Evolutionary conservation across 306 rosid genomes (phyloP), one percentile per base, ranked within the genome.

Genomic region (Mimosa bimucronata): DNA sequence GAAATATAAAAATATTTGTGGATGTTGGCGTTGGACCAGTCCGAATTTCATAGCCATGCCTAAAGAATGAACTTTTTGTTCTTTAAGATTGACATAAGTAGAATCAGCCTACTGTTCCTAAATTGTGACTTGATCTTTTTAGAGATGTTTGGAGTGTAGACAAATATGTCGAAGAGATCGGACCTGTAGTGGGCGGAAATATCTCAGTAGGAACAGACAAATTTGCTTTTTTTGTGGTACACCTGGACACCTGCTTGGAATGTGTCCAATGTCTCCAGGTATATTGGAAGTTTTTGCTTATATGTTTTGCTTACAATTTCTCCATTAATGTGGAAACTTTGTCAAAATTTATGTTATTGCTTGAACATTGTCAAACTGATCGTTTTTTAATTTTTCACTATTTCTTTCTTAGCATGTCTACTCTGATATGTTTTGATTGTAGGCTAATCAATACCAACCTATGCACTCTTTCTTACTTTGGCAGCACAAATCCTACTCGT

Each of bases 151-250:
- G 67, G 67, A 5, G 67, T 61, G 67, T 61, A 0, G 38, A 61
- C 40, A 28, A 61, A 13, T 61, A 26, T 28, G 66, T 60, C 66
- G 4, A 14, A 6, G n/a, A 0, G 67, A 5, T 9, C 34, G 26
- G n/a, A 13, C 16, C 13, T 61, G 67, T 14, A 4, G 19, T 26
- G 9, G 38, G 38, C 18, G 0, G 8, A 60, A 1, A 12, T 1
- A 2, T 28, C 72, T 68, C 57, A 68, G 64, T 4, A 28, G 0
- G 14, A 1, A 41, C 37, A 77, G 46, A 67, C 91, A 86, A 71
- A 5, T 93, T 42, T 95, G 99, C 87, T 93, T 90, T 83, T 93
- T 90, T 67, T 95, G 99, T 85, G 89, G 91, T 45, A 82, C 86
- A 81, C 57, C 71, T 2, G 97, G 99, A 44, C 99, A 95, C 76